Conservation (phyloP, 2,329 filamentous ascomycete genomes). For the Venturia aucupariae region DNA sequence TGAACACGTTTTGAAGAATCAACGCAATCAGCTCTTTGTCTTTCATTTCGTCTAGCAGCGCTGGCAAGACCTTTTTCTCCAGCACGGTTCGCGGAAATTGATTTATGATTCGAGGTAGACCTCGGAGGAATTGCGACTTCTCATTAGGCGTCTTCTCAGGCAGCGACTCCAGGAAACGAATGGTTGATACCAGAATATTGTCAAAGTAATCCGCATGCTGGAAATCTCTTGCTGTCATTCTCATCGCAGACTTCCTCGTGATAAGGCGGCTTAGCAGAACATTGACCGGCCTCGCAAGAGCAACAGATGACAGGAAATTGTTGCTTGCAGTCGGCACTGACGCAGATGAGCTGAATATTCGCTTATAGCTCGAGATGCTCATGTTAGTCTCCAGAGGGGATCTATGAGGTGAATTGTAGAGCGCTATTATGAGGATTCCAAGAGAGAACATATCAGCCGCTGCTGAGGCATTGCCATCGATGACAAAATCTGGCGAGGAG, state of each 20-base stretch:
- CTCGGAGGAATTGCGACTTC: constrained; percentile 85
- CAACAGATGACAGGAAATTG: constrained; percentile 71
- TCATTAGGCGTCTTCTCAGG: constrained; percentile 87
- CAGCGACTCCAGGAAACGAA: constrained; percentile 84
- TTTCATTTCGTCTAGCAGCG: constrained; percentile 85
- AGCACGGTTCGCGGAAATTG: constrained; percentile 91
- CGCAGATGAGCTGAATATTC: constrained; percentile 68
- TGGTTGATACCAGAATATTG: constrained; percentile 91
- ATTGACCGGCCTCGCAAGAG: constrained; percentile 65
- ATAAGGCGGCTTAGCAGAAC: constrained; percentile 79
- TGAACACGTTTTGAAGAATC: constrained; percentile 86
- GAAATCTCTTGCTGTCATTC: constrained; percentile 81
- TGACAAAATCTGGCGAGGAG: constrained; percentile 85
- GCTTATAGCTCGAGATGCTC: constrained; percentile 76
- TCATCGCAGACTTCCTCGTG: constrained; percentile 75
- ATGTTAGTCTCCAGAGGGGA: constrained; percentile 78
- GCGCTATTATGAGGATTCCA: constrained; percentile 74
- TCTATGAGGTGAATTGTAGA: constrained; percentile 89
- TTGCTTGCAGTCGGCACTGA: constrained; percentile 71
- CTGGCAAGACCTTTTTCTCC: constrained; percentile 88
- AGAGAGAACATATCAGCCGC: constrained; percentile 91
- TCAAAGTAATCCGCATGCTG: constrained; percentile 95
- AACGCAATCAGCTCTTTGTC: constrained; percentile 78
- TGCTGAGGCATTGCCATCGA: constrained; percentile 78
- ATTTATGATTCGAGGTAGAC: constrained; percentile 73